A percentile compares a stretch with the other conserved stretches of the same genome.
Evolutionary conservation across 768 basidiomycete species (phyloP).

Genomic region (Tricholomella constricta): DNA sequence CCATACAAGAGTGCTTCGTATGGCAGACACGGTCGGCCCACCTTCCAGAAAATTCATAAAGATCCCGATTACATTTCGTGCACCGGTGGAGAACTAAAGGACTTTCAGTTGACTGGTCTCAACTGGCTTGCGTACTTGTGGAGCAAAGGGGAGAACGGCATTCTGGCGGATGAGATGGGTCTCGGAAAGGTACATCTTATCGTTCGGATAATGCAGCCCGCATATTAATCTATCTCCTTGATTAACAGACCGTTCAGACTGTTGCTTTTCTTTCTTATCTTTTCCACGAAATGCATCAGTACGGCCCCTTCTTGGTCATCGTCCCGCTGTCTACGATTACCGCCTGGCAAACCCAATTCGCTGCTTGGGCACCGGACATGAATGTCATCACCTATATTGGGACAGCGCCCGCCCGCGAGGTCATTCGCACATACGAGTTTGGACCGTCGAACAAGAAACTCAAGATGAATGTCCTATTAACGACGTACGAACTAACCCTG

Average conservation of each 20-base stretch:
- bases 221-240: slow-evolving; percentile 7
- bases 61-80: slow-evolving; percentile 83
- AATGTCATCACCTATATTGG: slow-evolving; percentile 98
- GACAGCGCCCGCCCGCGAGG: slow-evolving; percentile 80
- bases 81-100: slow-evolving; percentile 89
- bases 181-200: slow-evolving; percentile 76
- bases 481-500: slow-evolving; percentile 94
- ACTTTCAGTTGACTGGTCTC: slow-evolving; percentile 96
- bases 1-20: slow-evolving; percentile 84
- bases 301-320: slow-evolving; percentile 96
- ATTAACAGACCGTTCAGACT: slow-evolving; percentile 84
- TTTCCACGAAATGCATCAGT: slow-evolving; percentile 89
- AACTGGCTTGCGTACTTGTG: slow-evolving; percentile 99
- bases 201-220: neutral
- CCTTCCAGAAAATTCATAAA: slow-evolving; percentile 79
- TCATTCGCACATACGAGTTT: slow-evolving; percentile 92
- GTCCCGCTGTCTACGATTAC: slow-evolving; percentile 98
- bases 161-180: slow-evolving; percentile 99
- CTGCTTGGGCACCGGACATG: slow-evolving; percentile 92
- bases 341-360: slow-evolving; percentile 96
- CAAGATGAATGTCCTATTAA: slow-evolving; percentile 96
- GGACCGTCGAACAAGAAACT: slow-evolving; percentile 85
- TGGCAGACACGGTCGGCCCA: slow-evolving; percentile 65
- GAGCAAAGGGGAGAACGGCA: slow-evolving; percentile 94
- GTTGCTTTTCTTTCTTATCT: slow-evolving; percentile 94